These are phyloP conservation scores for Microdochium nivale DNA, from an alignment of 2,329 filamentous ascomycete genomes.

Conservation along the genomic window DNA sequence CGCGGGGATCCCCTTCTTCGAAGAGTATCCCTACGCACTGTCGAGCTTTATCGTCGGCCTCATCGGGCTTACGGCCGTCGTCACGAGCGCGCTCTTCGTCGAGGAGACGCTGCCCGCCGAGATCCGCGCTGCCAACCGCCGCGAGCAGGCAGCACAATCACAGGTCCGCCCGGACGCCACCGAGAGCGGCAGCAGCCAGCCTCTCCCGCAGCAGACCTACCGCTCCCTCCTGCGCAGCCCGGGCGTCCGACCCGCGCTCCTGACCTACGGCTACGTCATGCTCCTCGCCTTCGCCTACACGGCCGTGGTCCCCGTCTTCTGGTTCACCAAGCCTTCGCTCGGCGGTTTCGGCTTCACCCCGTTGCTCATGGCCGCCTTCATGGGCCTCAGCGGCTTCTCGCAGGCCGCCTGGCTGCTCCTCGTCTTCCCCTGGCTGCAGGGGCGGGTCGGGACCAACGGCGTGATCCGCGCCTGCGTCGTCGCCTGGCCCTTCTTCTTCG, in stretches of 20 bases:
- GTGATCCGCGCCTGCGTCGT: constrained; percentile 50
- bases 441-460: constrained; percentile 54
- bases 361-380: constrained; percentile 55
- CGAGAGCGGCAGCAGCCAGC: constrained; percentile 1
- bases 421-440: constrained; percentile 60
- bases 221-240: constrained; percentile 50
- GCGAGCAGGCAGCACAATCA: not conserved
- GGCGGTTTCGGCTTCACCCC: constrained; percentile 60
- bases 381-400: constrained; percentile 53
- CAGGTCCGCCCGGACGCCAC: constrained; percentile 5
- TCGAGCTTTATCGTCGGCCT: constrained; percentile 48
- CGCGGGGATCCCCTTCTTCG: constrained; percentile 45
- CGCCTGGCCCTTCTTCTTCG: constrained; percentile 58
- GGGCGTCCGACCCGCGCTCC: constrained; percentile 57
- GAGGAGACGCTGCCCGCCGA: constrained; percentile 47
- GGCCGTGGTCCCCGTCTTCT: constrained; percentile 59
- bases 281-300: constrained; percentile 65
- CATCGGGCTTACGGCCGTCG: constrained; percentile 43
- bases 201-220: constrained; percentile 28
- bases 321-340: constrained; percentile 51
- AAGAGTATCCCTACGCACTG: constrained; percentile 57
- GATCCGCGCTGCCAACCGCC: constrained; percentile 8
- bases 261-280: constrained; percentile 57
- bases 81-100: constrained; percentile 45
- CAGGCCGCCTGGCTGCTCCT: constrained; percentile 67